Percentiles rank a stretch among this genome's conserved stretches.
Evolutionary conservation across 306 rosid genomes (phyloP).

Genomic region (Inga leiocalycina): DNA sequence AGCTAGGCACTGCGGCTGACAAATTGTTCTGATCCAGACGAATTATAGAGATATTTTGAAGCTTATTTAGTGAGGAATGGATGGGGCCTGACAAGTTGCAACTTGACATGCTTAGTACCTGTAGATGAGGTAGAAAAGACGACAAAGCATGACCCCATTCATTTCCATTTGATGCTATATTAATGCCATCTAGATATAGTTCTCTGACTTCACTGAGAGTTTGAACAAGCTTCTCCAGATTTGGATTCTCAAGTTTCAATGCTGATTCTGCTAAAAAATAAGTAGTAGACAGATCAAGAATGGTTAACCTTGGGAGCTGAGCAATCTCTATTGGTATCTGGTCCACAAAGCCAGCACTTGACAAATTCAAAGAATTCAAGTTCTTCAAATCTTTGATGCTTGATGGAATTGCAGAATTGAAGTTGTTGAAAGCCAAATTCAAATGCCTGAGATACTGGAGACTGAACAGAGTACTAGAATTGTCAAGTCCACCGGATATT

Average conservation of each 20-base stretch:
- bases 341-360: constrained; percentile 38
- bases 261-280: neutral
- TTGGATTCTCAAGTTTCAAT: neutral
- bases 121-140: neutral
- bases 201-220: constrained; percentile 24
- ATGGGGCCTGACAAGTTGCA: constrained; percentile 29
- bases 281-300: neutral
- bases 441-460: constrained; percentile 36
- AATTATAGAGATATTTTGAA: neutral
- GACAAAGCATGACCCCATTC: constrained; percentile 41
- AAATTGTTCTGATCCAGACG: neutral
- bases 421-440: constrained; percentile 30
- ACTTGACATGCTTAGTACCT: constrained; percentile 10
- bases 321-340: constrained; percentile 33
- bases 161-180: constrained; percentile 30
- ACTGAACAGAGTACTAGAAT: constrained; percentile 41
- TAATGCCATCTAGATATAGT: constrained; percentile 42
- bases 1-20: constrained; percentile 1
- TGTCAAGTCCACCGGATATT: constrained; percentile 30
- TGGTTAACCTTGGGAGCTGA: neutral
- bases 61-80: neutral
- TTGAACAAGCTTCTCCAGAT: neutral
- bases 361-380: constrained; percentile 38
- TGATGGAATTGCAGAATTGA: constrained; percentile 31
- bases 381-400: constrained; percentile 28